Evolutionary conservation across 108 stramenopile genomes (phyloP).

Genomic region (Cyclotella atomus): DNA sequence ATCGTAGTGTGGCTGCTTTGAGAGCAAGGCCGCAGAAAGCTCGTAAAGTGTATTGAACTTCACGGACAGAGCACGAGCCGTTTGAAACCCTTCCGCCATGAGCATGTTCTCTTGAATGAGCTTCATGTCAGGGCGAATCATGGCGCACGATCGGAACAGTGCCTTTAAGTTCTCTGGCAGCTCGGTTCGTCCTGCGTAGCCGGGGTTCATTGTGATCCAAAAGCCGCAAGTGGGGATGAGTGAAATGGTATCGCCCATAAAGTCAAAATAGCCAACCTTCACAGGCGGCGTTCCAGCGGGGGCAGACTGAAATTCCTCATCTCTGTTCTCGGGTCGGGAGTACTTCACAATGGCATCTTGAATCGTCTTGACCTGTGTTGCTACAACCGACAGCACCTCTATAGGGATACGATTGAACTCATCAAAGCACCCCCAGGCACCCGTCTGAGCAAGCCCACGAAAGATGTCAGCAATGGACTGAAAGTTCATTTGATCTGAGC

Average conservation of each 20-base stretch:
- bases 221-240: constrained; percentile 91
- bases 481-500: constrained; percentile 95
- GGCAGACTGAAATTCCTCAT: constrained; percentile 76
- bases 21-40: constrained; percentile 82
- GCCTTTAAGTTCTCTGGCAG: constrained; percentile 92
- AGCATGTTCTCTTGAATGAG: constrained; percentile 95
- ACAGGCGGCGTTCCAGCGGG: constrained; percentile 86
- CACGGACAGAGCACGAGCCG: constrained; percentile 82
- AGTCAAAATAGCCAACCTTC: constrained; percentile 89
- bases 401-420: constrained; percentile 94
- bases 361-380: constrained; percentile 91
- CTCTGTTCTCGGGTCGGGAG: constrained; percentile 80
- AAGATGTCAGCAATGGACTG: constrained; percentile 93
- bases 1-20: constrained; percentile 92
- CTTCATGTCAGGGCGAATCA: constrained; percentile 93
- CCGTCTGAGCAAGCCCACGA: constrained; percentile 89
- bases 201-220: constrained; percentile 94
- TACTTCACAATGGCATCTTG: constrained; percentile 90
- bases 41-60: constrained; percentile 93
- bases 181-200: constrained; percentile 91
- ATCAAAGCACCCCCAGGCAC: constrained; percentile 94
- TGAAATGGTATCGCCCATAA: constrained; percentile 85
- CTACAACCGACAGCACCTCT: constrained; percentile 92
- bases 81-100: constrained; percentile 93
- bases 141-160: constrained; percentile 91